Evolutionary conservation across 2,329 filamentous ascomycete genomes (phyloP), one percentile per base, ranked within the genome.

Genomic region (Ophiostoma triangulosporum): DNA sequence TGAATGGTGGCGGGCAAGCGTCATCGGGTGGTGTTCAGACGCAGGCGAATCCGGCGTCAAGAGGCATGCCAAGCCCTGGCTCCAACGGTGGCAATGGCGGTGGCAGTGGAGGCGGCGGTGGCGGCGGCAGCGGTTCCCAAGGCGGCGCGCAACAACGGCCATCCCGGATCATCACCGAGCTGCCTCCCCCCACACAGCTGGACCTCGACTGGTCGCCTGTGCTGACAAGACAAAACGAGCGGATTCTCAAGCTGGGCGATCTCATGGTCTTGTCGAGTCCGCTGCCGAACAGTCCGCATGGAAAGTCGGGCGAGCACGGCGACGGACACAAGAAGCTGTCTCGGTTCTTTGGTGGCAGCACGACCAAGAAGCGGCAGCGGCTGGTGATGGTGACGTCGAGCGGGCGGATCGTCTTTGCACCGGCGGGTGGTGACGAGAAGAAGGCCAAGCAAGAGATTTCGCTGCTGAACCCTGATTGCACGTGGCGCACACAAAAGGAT

Each of bases 141-240:
- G 26, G 67, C 67, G 60, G 69, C 65, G 51, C 66, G 52, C 73
- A 72, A 33, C 70, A 72, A 26, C 74, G 88, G 53, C 85, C 89
- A 31, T 77, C 86, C 2, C 77, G 89, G 57, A 82, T 96, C 56
- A 94, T 98, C 57, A 97, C 93, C 1, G 93, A 98, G 66, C 75
- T 98, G 9, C 89, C 93, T 15, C 91, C 93, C n/a, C 93, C 93
- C 0, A 95, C 87, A 50, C 93, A 97, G 66, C 73, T 98, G 26
- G 93, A 98, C 64, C 95, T 98, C 54, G 93, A 98, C 68, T 98
- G 93, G 93, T 96, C 91, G 0, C 93, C 93, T 1, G 90, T 98
- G 4, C 73, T 98, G 53, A 96, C 87, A 9, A 83, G 84, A 62
- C 84, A 81, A 56, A 96, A 97, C 63, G 93, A 98, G 68, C 81